Evolutionary conservation across 139 green algal species (phyloP), one percentile per base, ranked within the genome.

Genomic region (Penium margaritaceum): DNA sequence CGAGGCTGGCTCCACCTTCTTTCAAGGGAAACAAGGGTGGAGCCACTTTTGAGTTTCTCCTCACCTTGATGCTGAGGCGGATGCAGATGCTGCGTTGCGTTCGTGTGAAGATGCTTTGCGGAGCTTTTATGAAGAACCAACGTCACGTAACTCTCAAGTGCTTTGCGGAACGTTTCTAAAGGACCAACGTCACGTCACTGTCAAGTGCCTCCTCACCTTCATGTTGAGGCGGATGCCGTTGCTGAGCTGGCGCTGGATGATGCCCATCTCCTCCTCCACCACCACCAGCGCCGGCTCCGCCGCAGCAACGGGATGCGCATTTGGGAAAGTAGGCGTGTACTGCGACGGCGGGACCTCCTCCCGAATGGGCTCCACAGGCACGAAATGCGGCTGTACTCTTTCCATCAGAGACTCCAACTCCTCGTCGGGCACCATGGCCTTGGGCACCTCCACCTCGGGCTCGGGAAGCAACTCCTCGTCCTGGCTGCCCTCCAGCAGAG

Each of bases 161-260:
- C n/a, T n/a, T n/a, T n/a, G n/a, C n/a, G n/a, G n/a, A n/a, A n/a
- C n/a, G n/a, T n/a, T n/a, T n/a, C n/a, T n/a, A n/a, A n/a, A n/a
- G n/a, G n/a, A n/a, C n/a, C n/a, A n/a, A n/a, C n/a, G n/a, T n/a
- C n/a, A n/a, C n/a, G n/a, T n/a, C n/a, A n/a, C n/a, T n/a, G n/a
- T n/a, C n/a, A n/a, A n/a, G n/a, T n/a, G n/a, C n/a, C 61, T 47
- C 37, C 61, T 21, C 61, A 76, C 68, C 71, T 81, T 81, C 84
- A 95, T 96, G 85, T 98, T 99, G 65, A 99, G 51, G 6, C 68
- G 37, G 32, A 98, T 89, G 60, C 94, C 94, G 83, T 99, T 99
- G 69, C 78, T 90, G 41, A 99, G 87, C 1, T 84, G 81, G 7
- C 89, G 85, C 82, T 93, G 91, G 46, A 91, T 82, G 63, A 97